These are phyloP conservation scores for Ascochyta clinopodiicola DNA, from an alignment of 2,329 filamentous ascomycete species.

Conservation along the genomic window DNA sequence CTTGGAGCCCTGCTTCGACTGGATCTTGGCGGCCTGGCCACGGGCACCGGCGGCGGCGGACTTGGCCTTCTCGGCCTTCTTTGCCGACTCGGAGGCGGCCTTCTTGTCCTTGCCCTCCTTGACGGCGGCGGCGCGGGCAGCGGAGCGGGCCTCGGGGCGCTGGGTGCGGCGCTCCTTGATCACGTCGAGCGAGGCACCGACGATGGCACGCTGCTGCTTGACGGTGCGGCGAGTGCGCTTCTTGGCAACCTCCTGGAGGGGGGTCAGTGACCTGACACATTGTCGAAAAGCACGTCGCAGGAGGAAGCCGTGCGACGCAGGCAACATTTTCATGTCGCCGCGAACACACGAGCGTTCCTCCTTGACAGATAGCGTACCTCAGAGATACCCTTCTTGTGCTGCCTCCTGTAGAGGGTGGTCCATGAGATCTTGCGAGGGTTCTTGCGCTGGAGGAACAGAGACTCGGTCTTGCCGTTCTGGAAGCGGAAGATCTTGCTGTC, in stretches of 20 bases:
- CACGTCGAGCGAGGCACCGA: slow-evolving; percentile 98
- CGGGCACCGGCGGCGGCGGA: slow-evolving; percentile 73
- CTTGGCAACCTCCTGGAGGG: slow-evolving; percentile 93
- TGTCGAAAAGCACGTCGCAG: slow-evolving; percentile 17
- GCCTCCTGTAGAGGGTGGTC: slow-evolving; percentile 97
- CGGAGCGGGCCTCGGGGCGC: slow-evolving; percentile 93
- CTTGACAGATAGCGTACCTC: slow-evolving; percentile 70
- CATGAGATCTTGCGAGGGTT: slow-evolving; percentile 99
- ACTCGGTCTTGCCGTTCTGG: slow-evolving; percentile 99
- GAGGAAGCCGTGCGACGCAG: slow-evolving; percentile 15
- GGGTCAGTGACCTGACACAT: slow-evolving; percentile 18
- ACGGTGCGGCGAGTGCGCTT: slow-evolving; percentile 98
- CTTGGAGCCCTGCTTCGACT: slow-evolving; percentile 97
- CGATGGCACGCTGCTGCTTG: slow-evolving; percentile 98
- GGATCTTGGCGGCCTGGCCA: slow-evolving; percentile 79
- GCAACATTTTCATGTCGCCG: slow-evolving; percentile 31
- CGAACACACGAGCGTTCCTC: slow-evolving; percentile 10
- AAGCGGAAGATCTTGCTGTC: slow-evolving; percentile 99
- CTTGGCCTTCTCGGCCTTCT: slow-evolving; percentile 99
- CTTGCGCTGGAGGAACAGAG: slow-evolving; percentile 99
- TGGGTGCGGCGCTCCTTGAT: slow-evolving; percentile 98
- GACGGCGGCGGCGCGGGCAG: slow-evolving; percentile 88
- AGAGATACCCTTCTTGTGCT: slow-evolving; percentile 99
- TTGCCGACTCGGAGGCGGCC: slow-evolving; percentile 80
- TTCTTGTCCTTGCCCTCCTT: slow-evolving; percentile 99